Evolutionary conservation across 176 grass and related monocot genomes (phyloP), one percentile per base, ranked within the genome.

Genomic region (Bromus sterilis): DNA sequence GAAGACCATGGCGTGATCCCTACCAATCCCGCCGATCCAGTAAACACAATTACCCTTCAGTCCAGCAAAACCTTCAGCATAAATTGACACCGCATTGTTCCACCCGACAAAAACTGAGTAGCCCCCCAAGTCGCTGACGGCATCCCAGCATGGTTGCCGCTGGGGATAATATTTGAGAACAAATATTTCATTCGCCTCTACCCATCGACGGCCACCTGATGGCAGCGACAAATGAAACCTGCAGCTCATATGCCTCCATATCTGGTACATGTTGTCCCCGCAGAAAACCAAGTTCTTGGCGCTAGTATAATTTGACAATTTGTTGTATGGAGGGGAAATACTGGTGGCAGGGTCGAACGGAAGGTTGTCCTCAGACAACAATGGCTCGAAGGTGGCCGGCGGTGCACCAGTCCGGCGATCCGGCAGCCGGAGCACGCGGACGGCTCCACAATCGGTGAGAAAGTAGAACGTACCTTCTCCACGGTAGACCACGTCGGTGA

Each of bases 1-100:
- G 11, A 89, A 89, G 3, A 89, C 87, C 87, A 89, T 89, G 29
- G 81, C 87, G 20, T 84, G 87, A 79, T 84, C 81, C 39, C 87
- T 84, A 4, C 87, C 81, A 16, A 82, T 78, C 9, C 87, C 87
- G 21, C 82, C 87, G 5, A 89, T 89, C 87, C 87, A 85, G 26
- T 89, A 89, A 2, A 89, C 87, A 6, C 39, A 81, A 33, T 89
- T 89, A 0, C 82, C 82, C 41, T 12, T 84, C 9, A 89, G 61
- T 16, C 71, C 82, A 0, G 55, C 62, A 21, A 85, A 53, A 29
- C 71, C 87, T 14, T 80, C 82, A 9, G 82, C 51, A 34, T 55
- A 85, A 82, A 89, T 80, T 0, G 77, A 68, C 13, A 89, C 76
- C 0, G 87, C 82, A 35, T 89, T 89, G 53, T 85, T 89, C 53